A percentile compares a stretch with the other conserved stretches of the same genome.
phyloP scores from a whole-genome alignment of 345 rosid species.

The Populus pruinosa region DNA sequence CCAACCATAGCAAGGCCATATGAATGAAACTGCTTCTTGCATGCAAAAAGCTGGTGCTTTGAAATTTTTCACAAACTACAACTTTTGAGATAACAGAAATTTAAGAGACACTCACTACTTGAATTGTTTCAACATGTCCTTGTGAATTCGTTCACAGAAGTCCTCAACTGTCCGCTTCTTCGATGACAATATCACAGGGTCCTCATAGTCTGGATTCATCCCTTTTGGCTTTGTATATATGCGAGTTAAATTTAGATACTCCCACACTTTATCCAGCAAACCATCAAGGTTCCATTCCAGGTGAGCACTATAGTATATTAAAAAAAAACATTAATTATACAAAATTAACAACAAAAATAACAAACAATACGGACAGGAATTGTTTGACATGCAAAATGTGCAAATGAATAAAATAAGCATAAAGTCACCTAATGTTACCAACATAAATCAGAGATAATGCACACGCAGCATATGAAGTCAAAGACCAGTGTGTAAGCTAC shows the following conservation, averaged over 20 bases:
- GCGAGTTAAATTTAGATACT: constrained; percentile 82
- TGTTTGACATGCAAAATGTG: no score
- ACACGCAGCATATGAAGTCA: neutral
- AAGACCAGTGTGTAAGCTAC: neutral
- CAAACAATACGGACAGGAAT: no score
- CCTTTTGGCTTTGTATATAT: constrained; percentile 96
- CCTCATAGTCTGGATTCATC: constrained; percentile 96
- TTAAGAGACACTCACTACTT: constrained; percentile 68
- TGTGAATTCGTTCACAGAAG: constrained; percentile 81
- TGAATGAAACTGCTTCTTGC: no score
- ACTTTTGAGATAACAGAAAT: neutral
- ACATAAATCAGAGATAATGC: neutral
- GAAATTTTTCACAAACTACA: neutral
- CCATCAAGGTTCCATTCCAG: constrained; percentile 98
- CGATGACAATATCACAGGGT: constrained; percentile 88
- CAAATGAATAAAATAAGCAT: neutral
- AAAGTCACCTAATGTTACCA: neutral
- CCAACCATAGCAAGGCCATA: no score
- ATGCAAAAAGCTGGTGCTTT: no score
- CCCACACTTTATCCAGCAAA: constrained; percentile 88
- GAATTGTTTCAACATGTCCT: constrained; percentile 89
- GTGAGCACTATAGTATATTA: constrained; percentile 61
- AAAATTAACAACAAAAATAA: neutral
- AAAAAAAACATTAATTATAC: neutral
- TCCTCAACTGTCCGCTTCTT: constrained; percentile 87